Base-by-base conservation (phyloP, 352 stramenopile genomes). In the Chloridella minuta region DNA sequence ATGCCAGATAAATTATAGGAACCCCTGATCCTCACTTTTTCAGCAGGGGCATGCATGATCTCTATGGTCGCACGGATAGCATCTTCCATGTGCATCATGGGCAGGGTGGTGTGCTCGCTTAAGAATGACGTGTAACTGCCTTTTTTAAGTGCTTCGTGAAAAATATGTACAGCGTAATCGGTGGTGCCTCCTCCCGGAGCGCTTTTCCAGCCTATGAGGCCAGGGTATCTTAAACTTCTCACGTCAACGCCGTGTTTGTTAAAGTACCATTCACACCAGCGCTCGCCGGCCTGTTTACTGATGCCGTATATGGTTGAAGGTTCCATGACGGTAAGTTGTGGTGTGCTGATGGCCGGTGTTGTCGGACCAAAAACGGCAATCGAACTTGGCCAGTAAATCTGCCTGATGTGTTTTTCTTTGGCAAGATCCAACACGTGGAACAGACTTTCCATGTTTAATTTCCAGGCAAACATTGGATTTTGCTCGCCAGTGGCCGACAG, bases 1-100 rank as follows among this genome's bases (percentile, higher is more conserved):
- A 95, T 89, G 49, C 92, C 92, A 23, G 92, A 93, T 85, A 96
- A 92, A 89, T 96, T 96, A 90, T 96, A 96, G 51, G 92, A 91
- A 66, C 40, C 40, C 24, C 93, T 91, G 87, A 94, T 92, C 23
- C 90, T 90, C n/a, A 96, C 90, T 86, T 87, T 89, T 16, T 91
- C 89, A 23, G 90, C 89, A 0, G 90, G 90, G 0, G 92, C 92
- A 86, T 93, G 89, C 40, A 96, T 89, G 21, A 96, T 89, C 28
- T 91, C 90, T 28, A 93, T 85, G 2, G 93, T 95, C 16, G 91
- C 92, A 87, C 93, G 93, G 24, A 96, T 89, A 86, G 91, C 94
- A 88, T 96, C 93, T 23, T 92, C 92, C 93, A 96, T 96, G 92
- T 96, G 96, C 92, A 96, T 96, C 92, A 96, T 96, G 23, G 93